Conservation (phyloP, 2,329 filamentous ascomycete species). For the Cordyceps militaris region DNA sequence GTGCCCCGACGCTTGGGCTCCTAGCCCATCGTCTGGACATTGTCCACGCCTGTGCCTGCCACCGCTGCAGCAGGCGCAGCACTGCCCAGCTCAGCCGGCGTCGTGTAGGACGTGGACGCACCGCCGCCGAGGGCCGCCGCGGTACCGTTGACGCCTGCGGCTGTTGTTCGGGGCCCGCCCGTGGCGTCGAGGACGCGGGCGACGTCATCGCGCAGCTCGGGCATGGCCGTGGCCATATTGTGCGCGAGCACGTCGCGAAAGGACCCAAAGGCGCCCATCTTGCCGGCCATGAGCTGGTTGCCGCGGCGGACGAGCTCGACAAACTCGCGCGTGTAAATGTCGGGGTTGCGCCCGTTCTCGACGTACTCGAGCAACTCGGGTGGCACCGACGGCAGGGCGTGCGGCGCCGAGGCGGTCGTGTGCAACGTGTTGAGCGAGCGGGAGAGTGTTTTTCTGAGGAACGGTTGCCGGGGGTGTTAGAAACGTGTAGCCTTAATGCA, state of each 20-base stretch:
- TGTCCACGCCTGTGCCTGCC: not conserved
- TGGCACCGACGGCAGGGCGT: constrained; percentile 46
- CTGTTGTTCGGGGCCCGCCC: constrained; percentile 19
- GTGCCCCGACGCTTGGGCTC: not conserved
- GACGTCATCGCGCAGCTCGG: constrained; percentile 51
- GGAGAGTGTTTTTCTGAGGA: constrained; percentile 32
- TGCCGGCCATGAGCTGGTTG: constrained; percentile 62
- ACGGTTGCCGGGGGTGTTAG: no score
- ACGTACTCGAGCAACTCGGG: constrained; percentile 61
- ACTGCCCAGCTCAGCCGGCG: not conserved
- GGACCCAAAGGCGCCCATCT: constrained; percentile 51
- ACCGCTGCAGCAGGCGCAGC: not conserved
- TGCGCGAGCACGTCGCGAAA: constrained; percentile 58
- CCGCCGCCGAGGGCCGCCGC: not conserved
- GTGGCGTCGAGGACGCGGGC: constrained; percentile 43
- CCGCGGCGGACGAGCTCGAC: constrained; percentile 59
- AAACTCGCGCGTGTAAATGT: constrained; percentile 69
- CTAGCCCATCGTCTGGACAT: constrained; percentile 2
- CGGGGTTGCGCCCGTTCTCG: constrained; percentile 63
- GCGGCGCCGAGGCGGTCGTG: constrained; percentile 32
- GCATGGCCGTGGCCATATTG: constrained; percentile 51
- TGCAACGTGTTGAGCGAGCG: constrained; percentile 32
- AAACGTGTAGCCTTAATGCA: no score
- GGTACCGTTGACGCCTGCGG: not conserved
- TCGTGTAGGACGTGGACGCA: not conserved